phyloP scores from a whole-genome alignment of 768 basidiomycete species.

The Kwoniella sp. region DNA sequence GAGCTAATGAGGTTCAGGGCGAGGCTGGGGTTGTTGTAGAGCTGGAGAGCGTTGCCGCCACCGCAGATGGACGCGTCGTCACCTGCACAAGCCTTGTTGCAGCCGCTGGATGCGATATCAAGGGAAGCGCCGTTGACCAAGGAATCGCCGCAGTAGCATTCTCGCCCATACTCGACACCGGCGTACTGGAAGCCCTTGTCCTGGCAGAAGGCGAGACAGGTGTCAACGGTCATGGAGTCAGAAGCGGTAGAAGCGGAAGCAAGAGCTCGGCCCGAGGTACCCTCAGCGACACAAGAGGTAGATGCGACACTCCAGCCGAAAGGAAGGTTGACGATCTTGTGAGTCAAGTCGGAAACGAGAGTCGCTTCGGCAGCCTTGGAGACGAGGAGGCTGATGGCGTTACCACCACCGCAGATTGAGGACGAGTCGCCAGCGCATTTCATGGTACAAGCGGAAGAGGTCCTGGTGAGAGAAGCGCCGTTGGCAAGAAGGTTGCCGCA shows the following conservation, averaged over 20 bases:
- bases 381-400: constrained; percentile 23
- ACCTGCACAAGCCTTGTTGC: constrained; percentile 28
- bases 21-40: constrained; percentile 27
- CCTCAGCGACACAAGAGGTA: constrained; percentile 28
- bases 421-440: constrained; percentile 10
- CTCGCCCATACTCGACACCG: constrained; percentile 30
- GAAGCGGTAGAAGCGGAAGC: constrained; percentile 10
- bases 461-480: constrained; percentile 50
- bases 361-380: constrained; percentile 3
- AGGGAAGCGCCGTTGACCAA: constrained; percentile 35
- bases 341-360: constrained; percentile 15
- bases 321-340: constrained; percentile 14
- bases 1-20: constrained; percentile 16
- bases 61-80: constrained; percentile 18
- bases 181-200: constrained; percentile 22
- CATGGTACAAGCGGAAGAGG: constrained; percentile 20
- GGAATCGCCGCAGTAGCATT: constrained; percentile 35
- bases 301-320: constrained; percentile 24
- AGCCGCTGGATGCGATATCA: constrained; percentile 9
- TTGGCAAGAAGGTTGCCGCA: constrained; percentile 63
- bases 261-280: constrained; percentile 25
- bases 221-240: constrained; percentile 21
- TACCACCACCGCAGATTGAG: constrained; percentile 25
- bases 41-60: constrained; percentile 23
- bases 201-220: constrained; percentile 24